phyloP scores from a whole-genome alignment of 2,329 filamentous ascomycete genomes.

The Remersonia thermophila region DNA sequence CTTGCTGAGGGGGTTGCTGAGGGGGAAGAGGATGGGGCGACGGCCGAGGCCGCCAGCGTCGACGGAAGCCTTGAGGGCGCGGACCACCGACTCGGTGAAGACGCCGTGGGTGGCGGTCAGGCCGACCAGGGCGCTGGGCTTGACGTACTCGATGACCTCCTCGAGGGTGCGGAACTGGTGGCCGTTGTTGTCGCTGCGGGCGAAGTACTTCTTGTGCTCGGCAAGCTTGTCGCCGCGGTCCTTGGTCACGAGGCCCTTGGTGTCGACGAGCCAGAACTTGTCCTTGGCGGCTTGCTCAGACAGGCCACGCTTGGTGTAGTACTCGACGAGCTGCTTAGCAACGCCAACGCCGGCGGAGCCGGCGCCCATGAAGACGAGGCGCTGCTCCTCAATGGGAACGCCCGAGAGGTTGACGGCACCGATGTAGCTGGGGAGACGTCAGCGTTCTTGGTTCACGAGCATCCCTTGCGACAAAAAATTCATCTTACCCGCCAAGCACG shows the following conservation, averaged over 20 bases:
- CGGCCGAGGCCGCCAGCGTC: conserved; percentile 56
- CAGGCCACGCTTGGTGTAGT: conserved; percentile 85
- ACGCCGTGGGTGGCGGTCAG: conserved; percentile 88
- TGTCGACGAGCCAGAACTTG: conserved; percentile 97
- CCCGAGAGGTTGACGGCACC: conserved; percentile 72
- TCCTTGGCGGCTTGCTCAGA: conserved; percentile 75
- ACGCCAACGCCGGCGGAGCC: conserved; percentile 94
- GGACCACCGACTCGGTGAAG: conserved; percentile 79
- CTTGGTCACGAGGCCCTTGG: conserved; percentile 83
- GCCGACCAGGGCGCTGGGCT: conserved; percentile 88
- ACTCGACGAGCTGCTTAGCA: conserved; percentile 93
- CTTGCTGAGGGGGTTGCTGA: conserved; percentile 92
- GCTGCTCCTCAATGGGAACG: conserved; percentile 78
- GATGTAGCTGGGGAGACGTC: conserved; percentile 38
- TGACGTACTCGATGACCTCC: conserved; percentile 87
- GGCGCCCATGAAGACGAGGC: conserved; percentile 89
- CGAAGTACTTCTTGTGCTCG: conserved; percentile 72
- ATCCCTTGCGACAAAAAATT: conserved; percentile 7
- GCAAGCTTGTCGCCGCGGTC: conserved; percentile 91
- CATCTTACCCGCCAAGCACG: conserved; percentile 70
- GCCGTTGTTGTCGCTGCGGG: conserved; percentile 50
- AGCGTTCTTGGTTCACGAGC: conserved; percentile 4
- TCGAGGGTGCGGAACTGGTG: conserved; percentile 68
- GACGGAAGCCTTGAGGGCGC: conserved; percentile 52
- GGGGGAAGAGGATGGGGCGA: conserved; percentile 83